Conservation (phyloP, 768 basidiomycete species). For the Solioccasus polychromus region DNA sequence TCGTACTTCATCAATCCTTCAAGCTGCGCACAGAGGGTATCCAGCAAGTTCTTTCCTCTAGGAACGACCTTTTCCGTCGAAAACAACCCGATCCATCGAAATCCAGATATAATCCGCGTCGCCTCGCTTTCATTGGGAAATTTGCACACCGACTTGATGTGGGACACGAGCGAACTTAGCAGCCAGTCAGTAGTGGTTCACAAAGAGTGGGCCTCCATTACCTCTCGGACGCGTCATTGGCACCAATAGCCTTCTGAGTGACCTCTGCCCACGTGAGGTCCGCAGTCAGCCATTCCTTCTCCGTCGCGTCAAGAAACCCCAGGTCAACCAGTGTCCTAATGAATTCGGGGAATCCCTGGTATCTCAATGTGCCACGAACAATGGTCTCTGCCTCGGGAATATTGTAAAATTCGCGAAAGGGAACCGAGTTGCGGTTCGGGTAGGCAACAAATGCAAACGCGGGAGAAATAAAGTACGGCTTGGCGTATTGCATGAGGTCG, state of each 20-base stretch:
- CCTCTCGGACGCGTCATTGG: constrained; percentile 68
- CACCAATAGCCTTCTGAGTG: constrained; percentile 70
- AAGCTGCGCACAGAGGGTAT: constrained; percentile 88
- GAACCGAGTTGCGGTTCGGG: constrained; percentile 91
- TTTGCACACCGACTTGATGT: constrained; percentile 63
- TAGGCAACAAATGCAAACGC: constrained; percentile 96
- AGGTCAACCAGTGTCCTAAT: constrained; percentile 82
- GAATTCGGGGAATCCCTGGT: constrained; percentile 96
- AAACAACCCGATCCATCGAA: constrained; percentile 94
- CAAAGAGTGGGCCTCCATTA: constrained; percentile 26
- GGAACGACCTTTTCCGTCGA: constrained; percentile 60
- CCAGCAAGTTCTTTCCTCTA: constrained; percentile 76
- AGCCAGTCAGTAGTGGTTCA: constrained; percentile 1
- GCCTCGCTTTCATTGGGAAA: constrained; percentile 74
- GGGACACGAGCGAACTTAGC: constrained; percentile 65
- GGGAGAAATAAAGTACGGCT: constrained; percentile 93
- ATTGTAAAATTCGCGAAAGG: constrained; percentile 87
- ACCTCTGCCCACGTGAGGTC: constrained; percentile 82
- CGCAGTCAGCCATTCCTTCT: constrained; percentile 75
- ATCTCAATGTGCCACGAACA: constrained; percentile 89
- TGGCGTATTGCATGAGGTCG: constrained; percentile 87
- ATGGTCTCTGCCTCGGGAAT: constrained; percentile 94
- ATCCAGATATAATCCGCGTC: constrained; percentile 79
- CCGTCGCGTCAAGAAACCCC: constrained; percentile 77
- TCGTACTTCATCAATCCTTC: constrained; percentile 93